These are phyloP conservation scores for Porphyrellus cyaneotinctus DNA, from an alignment of 768 basidiomycete genomes.

Conservation along the genomic window DNA sequence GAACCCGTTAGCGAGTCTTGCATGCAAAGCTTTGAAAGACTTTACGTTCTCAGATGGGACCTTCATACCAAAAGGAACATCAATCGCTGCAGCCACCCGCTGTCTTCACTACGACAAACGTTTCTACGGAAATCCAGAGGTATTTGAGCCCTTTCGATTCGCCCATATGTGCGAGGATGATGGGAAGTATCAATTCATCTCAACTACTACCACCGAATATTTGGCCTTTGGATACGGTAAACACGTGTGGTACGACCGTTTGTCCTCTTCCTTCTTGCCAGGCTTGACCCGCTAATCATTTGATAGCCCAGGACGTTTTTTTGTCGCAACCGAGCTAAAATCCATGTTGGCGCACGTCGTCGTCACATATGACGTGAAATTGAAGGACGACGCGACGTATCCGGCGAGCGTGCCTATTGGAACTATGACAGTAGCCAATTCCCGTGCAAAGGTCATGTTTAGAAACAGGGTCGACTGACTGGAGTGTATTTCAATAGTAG, in stretches of 20 bases:
- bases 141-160: slow-evolving; percentile 1
- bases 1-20: slow-evolving; percentile 22
- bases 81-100: neutral
- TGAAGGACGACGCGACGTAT: neutral
- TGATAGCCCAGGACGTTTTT: neutral
- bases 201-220: slow-evolving; percentile 28
- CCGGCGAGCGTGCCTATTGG: neutral
- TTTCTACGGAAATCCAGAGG: neutral
- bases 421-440: neutral
- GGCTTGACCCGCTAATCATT: no score
- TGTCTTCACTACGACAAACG: slow-evolving; percentile 4
- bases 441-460: neutral
- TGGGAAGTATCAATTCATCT: slow-evolving; percentile 19
- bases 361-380: slow-evolving; percentile 1
- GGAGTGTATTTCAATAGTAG: no score
- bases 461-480: neutral
- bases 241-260: slow-evolving; percentile 7
- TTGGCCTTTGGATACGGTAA: slow-evolving; percentile 35
- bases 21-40: no score
- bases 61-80: neutral
- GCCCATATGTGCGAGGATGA: neutral
- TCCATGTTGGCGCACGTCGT: neutral
- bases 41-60: slow-evolving; percentile 38
- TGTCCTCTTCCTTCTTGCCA: no score
- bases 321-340: neutral